Conservation (phyloP, 2,329 filamentous ascomycete genomes). For the Sporothrix pseudoabietina region DNA sequence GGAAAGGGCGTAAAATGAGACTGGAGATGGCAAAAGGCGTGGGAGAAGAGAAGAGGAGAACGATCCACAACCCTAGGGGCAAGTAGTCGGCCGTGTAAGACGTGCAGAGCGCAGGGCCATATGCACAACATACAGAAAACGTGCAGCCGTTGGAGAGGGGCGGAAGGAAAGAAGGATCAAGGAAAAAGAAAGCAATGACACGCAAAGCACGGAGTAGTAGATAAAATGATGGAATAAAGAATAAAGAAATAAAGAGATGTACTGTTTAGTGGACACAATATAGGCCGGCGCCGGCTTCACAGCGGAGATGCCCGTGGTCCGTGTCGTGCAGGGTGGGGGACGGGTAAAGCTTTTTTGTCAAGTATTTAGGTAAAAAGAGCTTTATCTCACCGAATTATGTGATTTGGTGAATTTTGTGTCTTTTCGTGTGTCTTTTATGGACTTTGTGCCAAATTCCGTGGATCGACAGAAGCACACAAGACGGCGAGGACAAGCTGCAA, state of each 20-base stretch:
- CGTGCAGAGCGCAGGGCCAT: slow-evolving; percentile 3
- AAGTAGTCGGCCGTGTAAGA: background rate
- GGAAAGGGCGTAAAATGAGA: slow-evolving; percentile 3
- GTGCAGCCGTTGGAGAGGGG: background rate
- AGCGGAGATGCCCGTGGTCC: background rate
- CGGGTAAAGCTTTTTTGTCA: background rate
- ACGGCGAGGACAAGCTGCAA: slow-evolving; percentile 13
- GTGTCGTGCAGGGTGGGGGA: slow-evolving; percentile 12
- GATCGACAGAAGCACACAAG: background rate
- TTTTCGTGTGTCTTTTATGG: background rate
- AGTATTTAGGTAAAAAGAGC: background rate
- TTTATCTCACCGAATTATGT: background rate
- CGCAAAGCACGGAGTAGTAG: background rate
- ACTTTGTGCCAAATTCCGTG: background rate
- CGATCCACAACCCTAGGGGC: background rate
- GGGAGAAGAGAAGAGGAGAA: background rate
- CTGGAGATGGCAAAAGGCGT: no score
- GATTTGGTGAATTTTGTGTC: background rate
- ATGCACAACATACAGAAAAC: slow-evolving; percentile 23
- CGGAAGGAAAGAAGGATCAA: background rate
- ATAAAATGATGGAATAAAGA: background rate
- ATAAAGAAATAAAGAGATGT: background rate
- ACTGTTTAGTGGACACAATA: background rate
- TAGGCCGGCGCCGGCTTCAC: slow-evolving; percentile 11
- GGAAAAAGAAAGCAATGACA: background rate